Base-by-base conservation (phyloP, 2,329 filamentous ascomycete species). In the Aspergillus intermedius region DNA sequence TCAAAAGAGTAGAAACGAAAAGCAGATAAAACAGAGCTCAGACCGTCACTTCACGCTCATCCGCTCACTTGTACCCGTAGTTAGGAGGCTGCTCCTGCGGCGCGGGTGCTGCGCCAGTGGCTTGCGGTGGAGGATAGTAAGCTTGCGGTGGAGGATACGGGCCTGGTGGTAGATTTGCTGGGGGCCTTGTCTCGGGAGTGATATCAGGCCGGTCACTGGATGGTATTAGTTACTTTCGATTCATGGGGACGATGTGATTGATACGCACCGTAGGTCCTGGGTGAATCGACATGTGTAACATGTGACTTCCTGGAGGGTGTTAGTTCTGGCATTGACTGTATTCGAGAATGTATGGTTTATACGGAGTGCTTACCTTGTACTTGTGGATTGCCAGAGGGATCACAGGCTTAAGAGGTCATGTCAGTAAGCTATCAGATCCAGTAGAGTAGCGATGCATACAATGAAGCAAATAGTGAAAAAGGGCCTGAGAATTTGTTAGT, bases 381-480 rank as follows among this genome's bases (percentile, higher is more conserved):
- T 72, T 72, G 50, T 69, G 67, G 4, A 52, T 62, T 7, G 68
- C 48, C 6, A 71, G 59, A 12, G 69, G 69, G 40, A 72, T 68
- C 44, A 66, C 46, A 34, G 69, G 69, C 69, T 72, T 30, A 4
- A 23, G 34, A 28, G 15, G 9, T 35, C 46, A 46, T 21, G 49
- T 55, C 48, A 58, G 49, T 52, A 13, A 48, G 37, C 25, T 50
- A 23, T 25, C 35, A 9, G 15, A 17, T 37, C 21, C 22, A 12
- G 23, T 37, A 3, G 2, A n/a, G 7, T 34, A n/a, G 42, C 44
- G 17, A 25, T 17, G 37, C 66, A 55, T 61, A 69, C 67, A 53
- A 74, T 53, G 44, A 72, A 74, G 61, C 72, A 74, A 42, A 74
- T 52, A 19, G 72, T 74, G 48, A 74, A 74, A 56, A 69, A 74